Evolutionary conservation across 495 filamentous ascomycete genomes (phyloP), one percentile per base, ranked within the genome.

Genomic region (Penicillium ochrochloron): DNA sequence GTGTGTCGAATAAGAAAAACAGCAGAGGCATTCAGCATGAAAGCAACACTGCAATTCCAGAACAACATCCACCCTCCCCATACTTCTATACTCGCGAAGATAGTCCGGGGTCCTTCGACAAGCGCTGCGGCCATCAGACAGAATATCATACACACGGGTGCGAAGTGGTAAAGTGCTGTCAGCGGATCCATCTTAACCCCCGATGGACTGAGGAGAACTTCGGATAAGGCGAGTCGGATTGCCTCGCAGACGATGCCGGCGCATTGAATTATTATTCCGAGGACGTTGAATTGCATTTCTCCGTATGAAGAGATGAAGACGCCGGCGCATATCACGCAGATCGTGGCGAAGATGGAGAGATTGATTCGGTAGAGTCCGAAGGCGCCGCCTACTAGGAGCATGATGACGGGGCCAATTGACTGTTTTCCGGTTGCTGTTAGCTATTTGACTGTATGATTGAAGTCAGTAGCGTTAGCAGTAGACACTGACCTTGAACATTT

Each of bases 191-290:
- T 51, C 9, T 51, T 23, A 14, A 51, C 27, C 27, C 48, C 48
- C 11, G 21, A 29, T 29, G 48, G 48, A 51, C 48, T 51, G 21
- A 51, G 48, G 21, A 51, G 48, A 19, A 51, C 5, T 14, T 51
- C 48, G 19, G 48, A 51, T 3, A 51, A 21, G 9, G 48, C 48
- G 48, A 51, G 48, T 25, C 48, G 4, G 21, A 51, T 51, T 14
- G 48, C 48, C 12, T 51, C 48, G 48, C 48, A 19, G 48, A 7
- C 48, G 48, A 51, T 51, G 48, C 48, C 48, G 48, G 48, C 48
- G 3, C 48, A 51, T 51, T 51, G 48, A 9, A 51, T 51, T 11
- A 51, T 23, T 23, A 51, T 51, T 12, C 48, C 48, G 48, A 51
- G 48, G 21, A 29, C 12, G 21, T 51, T 51, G 48, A 51, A 51